Base-by-base conservation (phyloP, 306 rosid species). In the Prunus armeniaca region DNA sequence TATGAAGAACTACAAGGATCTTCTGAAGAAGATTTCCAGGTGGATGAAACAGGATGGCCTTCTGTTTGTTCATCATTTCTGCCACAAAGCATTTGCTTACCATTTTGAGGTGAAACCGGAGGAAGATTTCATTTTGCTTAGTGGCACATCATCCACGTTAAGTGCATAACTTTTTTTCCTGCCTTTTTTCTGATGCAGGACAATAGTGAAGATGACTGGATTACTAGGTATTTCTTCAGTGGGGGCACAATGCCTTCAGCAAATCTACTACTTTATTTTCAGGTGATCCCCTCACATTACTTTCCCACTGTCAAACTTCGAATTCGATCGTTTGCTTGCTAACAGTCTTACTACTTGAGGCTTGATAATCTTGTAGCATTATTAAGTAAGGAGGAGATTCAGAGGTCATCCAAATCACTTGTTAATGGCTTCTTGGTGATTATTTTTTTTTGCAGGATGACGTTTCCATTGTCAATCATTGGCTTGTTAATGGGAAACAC, bases 221-320 rank as follows among this genome's bases (percentile, higher is more conserved):
- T 95, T 63, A 90, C 98, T 17, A 80, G 93, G 78, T 89, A 90
- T 83, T 92, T 94, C 88, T 94, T 94, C 45, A 67, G 86, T 2
- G 98, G 98, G 77, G 98, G 97, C 55, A 90, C 98, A 20, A 95
- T 92, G 98, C 96, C 96, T 72, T 86, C 97, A 1, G 95, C 98
- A 77, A 95, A 92, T 89, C 86, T 95, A 57, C 93, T 95, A 45
- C 93, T 92, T 24, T 92, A 92, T 76, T 95, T 90, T 80, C 96
- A 95, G 92, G 98, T 92, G 78, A 84, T 81, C 67, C 64, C 63
- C 65, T 15, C 5, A 28, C 73, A 69, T 71, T 50, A 38, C 43
- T 38, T 38, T 38, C 43, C 2, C 43, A 38, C 43, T 38, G 43
- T 38, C 38, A 24, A 73, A 38, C n/a, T 61, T 13, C 8, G 57